These are phyloP conservation scores for Trifolium subterraneum DNA, from an alignment of 306 rosid genomes.

Conservation along the genomic window DNA sequence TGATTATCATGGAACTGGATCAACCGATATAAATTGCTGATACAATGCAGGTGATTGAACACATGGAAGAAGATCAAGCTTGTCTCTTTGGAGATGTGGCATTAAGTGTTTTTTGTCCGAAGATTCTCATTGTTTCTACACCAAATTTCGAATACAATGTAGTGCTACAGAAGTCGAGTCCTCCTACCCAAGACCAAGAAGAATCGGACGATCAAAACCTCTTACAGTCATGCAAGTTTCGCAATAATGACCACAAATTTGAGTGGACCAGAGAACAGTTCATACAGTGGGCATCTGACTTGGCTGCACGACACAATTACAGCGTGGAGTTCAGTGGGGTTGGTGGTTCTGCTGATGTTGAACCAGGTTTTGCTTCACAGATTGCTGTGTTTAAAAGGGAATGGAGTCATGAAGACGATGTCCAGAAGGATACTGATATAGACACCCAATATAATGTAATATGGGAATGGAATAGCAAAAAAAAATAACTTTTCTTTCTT, in stretches of 20 bases:
- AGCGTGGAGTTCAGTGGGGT: conserved; percentile 85
- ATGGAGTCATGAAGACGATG: conserved; percentile 33
- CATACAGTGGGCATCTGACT: conserved; percentile 74
- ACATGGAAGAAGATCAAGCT: conserved; percentile 97
- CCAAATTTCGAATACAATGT: conserved; percentile 94
- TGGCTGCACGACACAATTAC: conserved; percentile 77
- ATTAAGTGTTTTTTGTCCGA: conserved; percentile 68
- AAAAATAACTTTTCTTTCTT: conserved; percentile 20
- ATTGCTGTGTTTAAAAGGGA: conserved; percentile 83
- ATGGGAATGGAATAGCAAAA: conserved; percentile 74
- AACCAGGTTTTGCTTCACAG: conserved; percentile 98
- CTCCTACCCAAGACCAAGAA: conserved; percentile 64
- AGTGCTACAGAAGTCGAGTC: conserved; percentile 70
- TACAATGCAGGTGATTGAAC: conserved; percentile 83
- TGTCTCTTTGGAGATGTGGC: conserved; percentile 75
- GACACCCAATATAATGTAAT: conserved; percentile 48
- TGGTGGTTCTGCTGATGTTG: conserved; percentile 77
- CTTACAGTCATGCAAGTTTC: conserved; percentile 71
- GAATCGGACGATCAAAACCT: conserved; percentile 71
- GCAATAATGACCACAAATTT: conserved; percentile 94
- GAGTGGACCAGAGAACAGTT: conserved; percentile 97
- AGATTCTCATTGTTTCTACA: conserved; percentile 87
- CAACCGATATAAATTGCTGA: conserved; percentile 27
- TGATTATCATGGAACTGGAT: conserved; percentile 23
- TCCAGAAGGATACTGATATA: conserved; percentile 39